A percentile compares a stretch with the other conserved stretches of the same genome.
These are phyloP conservation scores for Linnemannia zychae DNA, from an alignment of 192 early-diverging fungal species.

Conservation along the genomic window DNA sequence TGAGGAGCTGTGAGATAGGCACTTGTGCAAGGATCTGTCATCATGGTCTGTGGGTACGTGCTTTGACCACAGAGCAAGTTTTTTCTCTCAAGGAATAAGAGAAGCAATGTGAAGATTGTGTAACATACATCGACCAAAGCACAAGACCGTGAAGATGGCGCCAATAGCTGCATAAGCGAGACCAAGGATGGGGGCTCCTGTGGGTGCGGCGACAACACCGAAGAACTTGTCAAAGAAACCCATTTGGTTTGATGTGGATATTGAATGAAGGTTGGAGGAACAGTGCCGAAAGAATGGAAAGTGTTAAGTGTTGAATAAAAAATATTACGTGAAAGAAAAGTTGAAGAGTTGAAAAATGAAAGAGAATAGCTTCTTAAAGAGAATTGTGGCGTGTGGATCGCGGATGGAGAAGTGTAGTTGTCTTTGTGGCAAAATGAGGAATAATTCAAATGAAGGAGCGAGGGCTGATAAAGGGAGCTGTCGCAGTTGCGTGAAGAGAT, in stretches of 20 bases:
- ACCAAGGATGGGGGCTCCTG: constrained; percentile 32
- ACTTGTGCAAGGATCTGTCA: no score
- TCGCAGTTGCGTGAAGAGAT: not conserved
- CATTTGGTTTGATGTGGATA: not conserved
- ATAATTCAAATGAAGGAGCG: no score
- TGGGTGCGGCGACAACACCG: constrained; percentile 22
- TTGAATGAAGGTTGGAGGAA: not conserved
- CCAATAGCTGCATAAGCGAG: constrained; percentile 27
- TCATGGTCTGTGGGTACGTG: not conserved
- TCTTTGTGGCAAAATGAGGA: no score
- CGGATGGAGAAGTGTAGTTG: not conserved
- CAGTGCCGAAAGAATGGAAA: not conserved
- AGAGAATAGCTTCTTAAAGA: not conserved
- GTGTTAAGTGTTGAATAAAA: constrained; percentile 12
- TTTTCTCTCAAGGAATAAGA: no score
- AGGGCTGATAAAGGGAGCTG: no score
- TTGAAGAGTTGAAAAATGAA: not conserved
- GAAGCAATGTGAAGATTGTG: not conserved
- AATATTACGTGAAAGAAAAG: not conserved
- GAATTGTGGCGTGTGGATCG: not conserved
- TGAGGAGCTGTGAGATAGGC: no score
- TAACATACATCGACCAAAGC: constrained; percentile 43
- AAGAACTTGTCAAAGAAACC: constrained; percentile 50
- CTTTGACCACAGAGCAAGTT: no score
- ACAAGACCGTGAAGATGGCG: constrained; percentile 25